Conservation (phyloP, 805 yeast species). For the Cyberlindnera maclurae region DNA sequence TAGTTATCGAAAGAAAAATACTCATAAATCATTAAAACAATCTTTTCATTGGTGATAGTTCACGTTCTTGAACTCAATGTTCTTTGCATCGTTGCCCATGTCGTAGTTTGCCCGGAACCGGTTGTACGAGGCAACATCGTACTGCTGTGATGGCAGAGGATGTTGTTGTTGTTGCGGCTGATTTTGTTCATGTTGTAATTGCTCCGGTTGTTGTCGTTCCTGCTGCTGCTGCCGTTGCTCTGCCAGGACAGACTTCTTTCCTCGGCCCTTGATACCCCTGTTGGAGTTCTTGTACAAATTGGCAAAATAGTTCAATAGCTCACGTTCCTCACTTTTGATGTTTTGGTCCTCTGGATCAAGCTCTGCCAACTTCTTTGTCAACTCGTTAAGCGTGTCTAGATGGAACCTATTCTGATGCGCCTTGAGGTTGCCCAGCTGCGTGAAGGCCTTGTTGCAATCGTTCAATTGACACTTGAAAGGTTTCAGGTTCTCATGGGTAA, state of each 20-base stretch:
- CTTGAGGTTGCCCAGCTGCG: constrained; percentile 89
- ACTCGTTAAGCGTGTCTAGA: constrained; percentile 54
- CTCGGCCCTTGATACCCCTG: constrained; percentile 89
- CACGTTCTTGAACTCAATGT: constrained; percentile 22
- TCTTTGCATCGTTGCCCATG: constrained; percentile 3
- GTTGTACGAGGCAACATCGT: too few species aligned
- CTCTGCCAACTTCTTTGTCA: constrained; percentile 64
- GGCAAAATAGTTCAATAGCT: constrained; percentile 69
- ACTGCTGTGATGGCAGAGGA: not conserved
- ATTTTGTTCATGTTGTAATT: not conserved
- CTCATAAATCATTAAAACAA: not conserved
- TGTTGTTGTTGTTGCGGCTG: not conserved
- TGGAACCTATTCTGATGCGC: constrained; percentile 93
- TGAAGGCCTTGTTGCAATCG: constrained; percentile 74
- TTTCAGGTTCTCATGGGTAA: constrained; percentile 73
- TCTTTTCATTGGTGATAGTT: constrained; percentile 13
- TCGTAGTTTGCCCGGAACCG: too few species aligned
- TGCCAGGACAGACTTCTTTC: constrained; percentile 36
- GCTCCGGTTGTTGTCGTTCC: not conserved
- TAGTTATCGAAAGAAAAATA: too few species aligned
- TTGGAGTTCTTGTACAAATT: constrained; percentile 81
- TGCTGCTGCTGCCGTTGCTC: not conserved
- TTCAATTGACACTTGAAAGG: constrained; percentile 80
- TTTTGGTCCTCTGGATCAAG: constrained; percentile 41
- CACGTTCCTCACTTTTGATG: constrained; percentile 58